Conservation (phyloP, 208 protist genomes). For the Zelonia costaricensis region DNA sequence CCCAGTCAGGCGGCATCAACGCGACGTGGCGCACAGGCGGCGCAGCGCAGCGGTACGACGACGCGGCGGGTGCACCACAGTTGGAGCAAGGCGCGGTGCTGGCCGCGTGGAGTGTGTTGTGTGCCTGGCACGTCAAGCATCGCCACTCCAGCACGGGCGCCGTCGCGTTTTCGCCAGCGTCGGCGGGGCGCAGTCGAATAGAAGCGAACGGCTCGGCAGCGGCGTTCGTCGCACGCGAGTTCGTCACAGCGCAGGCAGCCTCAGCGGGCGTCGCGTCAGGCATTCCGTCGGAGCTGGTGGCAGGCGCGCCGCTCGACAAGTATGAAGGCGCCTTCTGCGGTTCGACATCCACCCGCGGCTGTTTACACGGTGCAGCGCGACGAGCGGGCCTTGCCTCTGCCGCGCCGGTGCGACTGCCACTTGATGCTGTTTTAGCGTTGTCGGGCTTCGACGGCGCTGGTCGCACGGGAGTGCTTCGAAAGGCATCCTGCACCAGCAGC, state of each 20-base stretch:
- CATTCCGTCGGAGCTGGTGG: neutral
- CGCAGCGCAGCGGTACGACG: constrained; percentile 41
- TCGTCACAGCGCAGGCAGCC: constrained; percentile 9
- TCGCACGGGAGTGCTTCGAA: too few species aligned
- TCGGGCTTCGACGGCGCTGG: too few species aligned
- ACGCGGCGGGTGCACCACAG: constrained; percentile 38
- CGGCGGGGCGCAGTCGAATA: constrained; percentile 24
- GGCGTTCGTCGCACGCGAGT: constrained; percentile 33
- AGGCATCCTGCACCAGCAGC: constrained; percentile 45
- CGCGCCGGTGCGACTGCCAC: too few species aligned
- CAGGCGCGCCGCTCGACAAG: neutral
- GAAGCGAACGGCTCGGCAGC: constrained; percentile 36
- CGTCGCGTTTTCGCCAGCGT: neutral
- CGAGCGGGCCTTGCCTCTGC: too few species aligned
- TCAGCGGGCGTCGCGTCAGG: neutral
- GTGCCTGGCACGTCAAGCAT: constrained; percentile 56
- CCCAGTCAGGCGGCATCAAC: constrained; percentile 63
- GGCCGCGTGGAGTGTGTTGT: constrained; percentile 43
- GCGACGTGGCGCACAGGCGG: constrained; percentile 67
- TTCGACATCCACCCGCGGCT: too few species aligned
- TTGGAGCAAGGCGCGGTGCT: constrained; percentile 27
- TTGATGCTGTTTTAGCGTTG: too few species aligned
- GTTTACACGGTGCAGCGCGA: too few species aligned
- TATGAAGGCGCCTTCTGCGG: neutral
- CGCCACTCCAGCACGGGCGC: constrained; percentile 47